Conservation (phyloP, 495 filamentous ascomycete species). For the Talaromyces trachyspermus region DNA sequence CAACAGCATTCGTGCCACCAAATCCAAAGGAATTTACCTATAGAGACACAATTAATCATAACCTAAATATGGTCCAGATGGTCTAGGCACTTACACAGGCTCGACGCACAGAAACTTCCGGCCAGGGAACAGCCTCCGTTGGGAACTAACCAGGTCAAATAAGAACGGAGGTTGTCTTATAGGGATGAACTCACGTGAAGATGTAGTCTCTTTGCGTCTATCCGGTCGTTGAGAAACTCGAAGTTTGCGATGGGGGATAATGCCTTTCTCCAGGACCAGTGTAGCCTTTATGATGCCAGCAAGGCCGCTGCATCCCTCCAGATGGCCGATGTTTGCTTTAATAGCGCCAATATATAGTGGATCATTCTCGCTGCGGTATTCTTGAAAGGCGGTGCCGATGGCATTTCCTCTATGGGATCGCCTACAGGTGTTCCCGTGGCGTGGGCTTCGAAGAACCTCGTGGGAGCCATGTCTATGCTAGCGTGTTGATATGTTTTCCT, state of each 20-base stretch:
- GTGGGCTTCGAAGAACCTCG: constrained; percentile 28
- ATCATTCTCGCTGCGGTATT: constrained; percentile 10
- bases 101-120: constrained; percentile 9
- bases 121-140: constrained; percentile 8
- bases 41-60: constrained; percentile 20
- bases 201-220: neutral
- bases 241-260: constrained; percentile 32
- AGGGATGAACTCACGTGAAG: neutral
- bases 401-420: constrained; percentile 40
- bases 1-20: constrained; percentile 26
- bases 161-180: neutral
- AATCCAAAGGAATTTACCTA: constrained; percentile 31
- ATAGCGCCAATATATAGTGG: constrained; percentile 24
- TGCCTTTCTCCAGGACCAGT: constrained; percentile 48
- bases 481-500: constrained; percentile 14
- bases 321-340: constrained; percentile 41
- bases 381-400: constrained; percentile 17
- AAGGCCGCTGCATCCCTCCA: constrained; percentile 52
- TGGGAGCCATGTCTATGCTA: constrained; percentile 22
- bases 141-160: constrained; percentile 4
- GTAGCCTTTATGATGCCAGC: constrained; percentile 53
- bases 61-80: constrained; percentile 8
- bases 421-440: constrained; percentile 45
- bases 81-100: neutral
- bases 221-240: constrained; percentile 20